Evolutionary conservation across 2,329 filamentous ascomycete species (phyloP).

Genomic region (Lomentospora prolificans): DNA sequence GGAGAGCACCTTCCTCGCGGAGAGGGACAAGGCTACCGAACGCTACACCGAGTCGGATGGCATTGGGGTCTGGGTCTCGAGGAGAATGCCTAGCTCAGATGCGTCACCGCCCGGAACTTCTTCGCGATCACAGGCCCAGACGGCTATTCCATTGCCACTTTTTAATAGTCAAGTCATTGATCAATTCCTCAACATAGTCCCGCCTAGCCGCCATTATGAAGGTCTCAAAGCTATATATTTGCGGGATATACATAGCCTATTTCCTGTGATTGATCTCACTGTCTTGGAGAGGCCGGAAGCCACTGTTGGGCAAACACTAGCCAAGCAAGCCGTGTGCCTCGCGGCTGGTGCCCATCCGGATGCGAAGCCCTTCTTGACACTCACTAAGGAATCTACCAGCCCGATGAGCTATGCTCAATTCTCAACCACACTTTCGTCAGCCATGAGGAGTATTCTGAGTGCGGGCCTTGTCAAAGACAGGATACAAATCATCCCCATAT

Average conservation of each 20-base stretch:
- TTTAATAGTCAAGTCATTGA: not conserved
- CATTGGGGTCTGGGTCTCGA: slow-evolving; percentile 13
- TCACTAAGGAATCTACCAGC: not conserved
- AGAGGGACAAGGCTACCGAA: slow-evolving; percentile 6
- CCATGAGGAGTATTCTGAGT: slow-evolving; percentile 11
- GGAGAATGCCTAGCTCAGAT: not conserved
- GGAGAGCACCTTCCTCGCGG: slow-evolving; percentile 13
- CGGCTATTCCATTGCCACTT: not conserved
- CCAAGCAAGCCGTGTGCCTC: slow-evolving; percentile 5
- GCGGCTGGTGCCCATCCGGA: slow-evolving; percentile 4
- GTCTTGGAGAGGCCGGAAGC: not conserved
- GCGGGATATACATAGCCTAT: slow-evolving; percentile 6
- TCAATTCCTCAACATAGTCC: not conserved
- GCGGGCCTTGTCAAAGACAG: slow-evolving; percentile 10
- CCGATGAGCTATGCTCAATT: slow-evolving; percentile 11
- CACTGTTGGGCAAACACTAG: not conserved
- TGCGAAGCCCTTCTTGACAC: not conserved
- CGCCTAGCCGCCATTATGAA: not conserved
- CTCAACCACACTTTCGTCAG: slow-evolving; percentile 9
- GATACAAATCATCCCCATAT: slow-evolving; percentile 17
- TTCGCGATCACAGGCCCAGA: not conserved
- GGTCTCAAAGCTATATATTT: slow-evolving; percentile 6
- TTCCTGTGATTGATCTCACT: slow-evolving; percentile 4
- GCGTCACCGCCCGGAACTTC: not conserved
- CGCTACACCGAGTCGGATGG: slow-evolving; percentile 11